These are phyloP conservation scores for Sporothrix sp. DNA, from an alignment of 2,329 filamentous ascomycete species.

Conservation along the genomic window DNA sequence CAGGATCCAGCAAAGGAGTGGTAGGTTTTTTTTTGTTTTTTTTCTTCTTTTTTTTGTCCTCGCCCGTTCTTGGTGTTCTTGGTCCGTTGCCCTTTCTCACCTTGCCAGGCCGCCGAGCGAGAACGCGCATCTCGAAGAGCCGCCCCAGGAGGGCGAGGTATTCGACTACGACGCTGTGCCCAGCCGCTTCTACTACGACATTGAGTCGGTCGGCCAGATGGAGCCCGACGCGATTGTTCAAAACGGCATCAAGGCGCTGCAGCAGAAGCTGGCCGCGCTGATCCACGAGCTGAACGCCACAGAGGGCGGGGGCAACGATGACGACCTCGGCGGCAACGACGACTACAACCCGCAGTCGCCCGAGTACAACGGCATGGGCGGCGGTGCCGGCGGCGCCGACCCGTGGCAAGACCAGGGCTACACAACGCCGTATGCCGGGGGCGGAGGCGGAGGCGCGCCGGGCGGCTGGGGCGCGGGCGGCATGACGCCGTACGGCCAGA, in stretches of 20 bases:
- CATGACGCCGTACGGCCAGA: constrained; percentile 36
- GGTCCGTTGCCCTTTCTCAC: not conserved
- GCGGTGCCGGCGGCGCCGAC: constrained; percentile 9
- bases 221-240: constrained; percentile 85
- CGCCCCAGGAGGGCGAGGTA: constrained; percentile 67
- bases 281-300: constrained; percentile 42
- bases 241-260: constrained; percentile 77
- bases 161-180: constrained; percentile 90
- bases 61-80: not conserved
- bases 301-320: constrained; percentile 33
- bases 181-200: constrained; percentile 80
- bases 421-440: constrained; percentile 55
- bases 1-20: constrained; percentile 73
- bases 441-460: constrained; percentile 45
- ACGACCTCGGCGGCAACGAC: constrained; percentile 28
- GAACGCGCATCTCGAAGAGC: constrained; percentile 71
- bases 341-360: constrained; percentile 57
- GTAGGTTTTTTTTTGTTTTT: constrained; percentile 40
- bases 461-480: constrained; percentile 55
- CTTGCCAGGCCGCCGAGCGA: constrained; percentile 62
- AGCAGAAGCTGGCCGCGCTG: constrained; percentile 78
- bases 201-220: constrained; percentile 80
- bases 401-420: constrained; percentile 56
- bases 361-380: constrained; percentile 52
- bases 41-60: not conserved